phyloP scores from a whole-genome alignment of 441 rosid genomes.

The Capsella rubella region DNA sequence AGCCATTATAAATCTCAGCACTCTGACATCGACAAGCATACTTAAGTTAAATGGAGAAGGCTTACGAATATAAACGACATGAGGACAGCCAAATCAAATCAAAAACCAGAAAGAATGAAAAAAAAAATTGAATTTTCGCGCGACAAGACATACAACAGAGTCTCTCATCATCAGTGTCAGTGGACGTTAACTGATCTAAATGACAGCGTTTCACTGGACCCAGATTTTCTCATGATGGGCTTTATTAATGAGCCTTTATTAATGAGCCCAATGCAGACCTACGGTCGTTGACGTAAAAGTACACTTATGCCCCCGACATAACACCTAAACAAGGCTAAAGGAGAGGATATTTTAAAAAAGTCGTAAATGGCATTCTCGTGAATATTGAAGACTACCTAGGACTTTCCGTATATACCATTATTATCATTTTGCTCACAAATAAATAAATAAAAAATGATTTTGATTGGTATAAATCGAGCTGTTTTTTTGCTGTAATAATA shows the following conservation, averaged over 20 bases:
- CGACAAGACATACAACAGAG: neutral
- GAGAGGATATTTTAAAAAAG: neutral
- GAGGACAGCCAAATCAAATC: neutral
- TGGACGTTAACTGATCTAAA: neutral
- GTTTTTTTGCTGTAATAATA: slow-evolving; percentile 37
- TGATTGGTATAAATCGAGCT: slow-evolving; percentile 28
- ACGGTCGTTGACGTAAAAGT: neutral
- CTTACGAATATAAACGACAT: slow-evolving; percentile 28
- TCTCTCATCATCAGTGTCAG: neutral
- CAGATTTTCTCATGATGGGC: neutral
- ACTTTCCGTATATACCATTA: slow-evolving; percentile 33
- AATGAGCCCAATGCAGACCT: slow-evolving; percentile 6
- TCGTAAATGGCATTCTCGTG: slow-evolving; percentile 38
- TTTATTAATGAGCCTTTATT: slow-evolving; percentile 6
- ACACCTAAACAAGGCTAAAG: slow-evolving; percentile 7
- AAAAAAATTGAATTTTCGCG: neutral
- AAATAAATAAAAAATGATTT: neutral
- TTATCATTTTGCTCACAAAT: neutral
- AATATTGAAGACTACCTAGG: slow-evolving; percentile 21
- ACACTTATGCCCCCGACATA: neutral
- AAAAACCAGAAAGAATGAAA: neutral
- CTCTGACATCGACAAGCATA: neutral
- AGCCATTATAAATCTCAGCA: neutral
- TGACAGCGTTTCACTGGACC: neutral
- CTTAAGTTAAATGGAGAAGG: neutral